Conservation (phyloP, 768 basidiomycete genomes). For the Lanmaoa rubissima region DNA sequence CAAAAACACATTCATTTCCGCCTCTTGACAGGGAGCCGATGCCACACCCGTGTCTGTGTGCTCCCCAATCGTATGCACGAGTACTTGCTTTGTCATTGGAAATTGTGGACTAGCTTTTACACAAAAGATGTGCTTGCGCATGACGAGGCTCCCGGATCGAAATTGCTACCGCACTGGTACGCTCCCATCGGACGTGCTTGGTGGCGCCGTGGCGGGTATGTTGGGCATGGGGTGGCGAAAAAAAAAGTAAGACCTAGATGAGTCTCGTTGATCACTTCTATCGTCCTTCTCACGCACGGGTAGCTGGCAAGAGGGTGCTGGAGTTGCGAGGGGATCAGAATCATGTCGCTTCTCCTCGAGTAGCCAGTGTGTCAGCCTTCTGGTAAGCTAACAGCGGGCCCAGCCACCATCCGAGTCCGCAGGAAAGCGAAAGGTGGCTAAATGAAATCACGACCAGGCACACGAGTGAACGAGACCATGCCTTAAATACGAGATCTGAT, state of each 20-base stretch:
- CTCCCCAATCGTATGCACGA: neutral
- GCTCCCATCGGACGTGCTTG: conserved; percentile 18
- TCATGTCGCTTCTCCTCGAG: conserved; percentile 25
- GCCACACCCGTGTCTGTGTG: neutral
- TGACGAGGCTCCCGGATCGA: conserved; percentile 25
- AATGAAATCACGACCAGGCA: conserved; percentile 37
- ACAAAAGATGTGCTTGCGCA: neutral
- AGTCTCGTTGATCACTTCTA: conserved; percentile 15
- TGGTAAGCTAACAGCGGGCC: conserved; percentile 14
- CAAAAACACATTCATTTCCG: conserved; percentile 29
- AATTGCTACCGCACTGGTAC: conserved; percentile 2
- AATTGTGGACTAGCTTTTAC: conserved; percentile 16
- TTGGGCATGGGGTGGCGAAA: conserved; percentile 18
- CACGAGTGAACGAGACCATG: conserved; percentile 27
- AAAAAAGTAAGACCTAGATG: conserved; percentile 8
- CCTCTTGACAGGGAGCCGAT: conserved; percentile 16
- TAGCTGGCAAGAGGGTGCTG: conserved; percentile 9
- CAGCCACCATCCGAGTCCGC: conserved; percentile 25
- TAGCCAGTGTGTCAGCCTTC: conserved; percentile 23
- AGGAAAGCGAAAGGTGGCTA: conserved; percentile 33
- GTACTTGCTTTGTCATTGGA: conserved; percentile 15
- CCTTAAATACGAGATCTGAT: conserved; percentile 35
- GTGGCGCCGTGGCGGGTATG: conserved; percentile 20
- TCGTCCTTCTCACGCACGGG: conserved; percentile 24
- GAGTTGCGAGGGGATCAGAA: conserved; percentile 11